These are phyloP conservation scores for Ganoderma meredithae DNA, from an alignment of 1,284 basidiomycete species.

Conservation along the genomic window DNA sequence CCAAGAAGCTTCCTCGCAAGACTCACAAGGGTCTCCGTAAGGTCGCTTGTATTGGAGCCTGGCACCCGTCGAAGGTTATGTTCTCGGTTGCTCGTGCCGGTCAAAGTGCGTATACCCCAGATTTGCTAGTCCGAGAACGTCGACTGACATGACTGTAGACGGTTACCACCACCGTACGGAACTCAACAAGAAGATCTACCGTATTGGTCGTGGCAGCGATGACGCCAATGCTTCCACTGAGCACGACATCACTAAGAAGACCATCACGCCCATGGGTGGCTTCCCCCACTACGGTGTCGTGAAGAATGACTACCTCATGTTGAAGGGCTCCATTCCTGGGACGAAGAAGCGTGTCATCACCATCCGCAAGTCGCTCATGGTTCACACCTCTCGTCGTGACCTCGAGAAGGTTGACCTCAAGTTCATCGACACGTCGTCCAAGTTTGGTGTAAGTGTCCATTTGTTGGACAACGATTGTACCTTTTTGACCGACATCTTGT, in stretches of 20 bases:
- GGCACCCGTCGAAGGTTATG: conserved; percentile 99
- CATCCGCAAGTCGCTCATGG: conserved; percentile 89
- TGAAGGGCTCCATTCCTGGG: conserved; percentile 94
- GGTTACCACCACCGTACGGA: conserved; percentile 99
- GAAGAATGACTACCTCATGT: conserved; percentile 97
- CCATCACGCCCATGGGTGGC: conserved; percentile 98
- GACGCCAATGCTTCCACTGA: conserved; percentile 92
- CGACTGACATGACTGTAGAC: conserved; percentile 55
- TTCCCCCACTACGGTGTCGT: conserved; percentile 99
- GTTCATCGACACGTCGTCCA: conserved; percentile 98
- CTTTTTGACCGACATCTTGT: conserved; percentile 19
- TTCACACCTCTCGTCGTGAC: conserved; percentile 87
- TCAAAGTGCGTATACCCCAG: conserved; percentile 76
- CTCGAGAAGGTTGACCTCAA: conserved; percentile 98
- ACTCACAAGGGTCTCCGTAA: conserved; percentile 99
- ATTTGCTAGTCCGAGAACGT: neutral
- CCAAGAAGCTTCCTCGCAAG: conserved; percentile 98
- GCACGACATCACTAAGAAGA: conserved; percentile 92
- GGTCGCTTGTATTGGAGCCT: conserved; percentile 99
- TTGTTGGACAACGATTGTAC: too few species aligned
- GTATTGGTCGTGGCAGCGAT: conserved; percentile 87
- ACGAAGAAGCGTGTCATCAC: conserved; percentile 99
- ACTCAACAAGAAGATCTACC: conserved; percentile 99
- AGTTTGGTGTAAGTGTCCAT: conserved; percentile 78
- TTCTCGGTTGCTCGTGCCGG: conserved; percentile 99